Evolutionary conservation across 2,329 filamentous ascomycete genomes (phyloP).

Genomic region (Alternaria burnsii): DNA sequence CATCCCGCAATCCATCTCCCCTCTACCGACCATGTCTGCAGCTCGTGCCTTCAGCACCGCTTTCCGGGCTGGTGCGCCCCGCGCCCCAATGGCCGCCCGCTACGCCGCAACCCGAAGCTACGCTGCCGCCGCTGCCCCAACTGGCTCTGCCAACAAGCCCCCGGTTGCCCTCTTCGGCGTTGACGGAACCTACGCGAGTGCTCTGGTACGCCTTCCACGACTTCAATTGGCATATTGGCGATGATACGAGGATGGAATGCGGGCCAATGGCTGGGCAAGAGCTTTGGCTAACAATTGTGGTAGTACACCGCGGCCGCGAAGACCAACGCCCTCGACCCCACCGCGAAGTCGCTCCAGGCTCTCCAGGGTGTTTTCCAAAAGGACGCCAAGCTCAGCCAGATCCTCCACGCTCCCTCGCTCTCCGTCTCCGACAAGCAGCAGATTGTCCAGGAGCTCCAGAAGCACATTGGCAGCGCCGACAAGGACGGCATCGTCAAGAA

Average conservation of each 20-base stretch:
- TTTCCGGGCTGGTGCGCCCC: constrained; percentile 63
- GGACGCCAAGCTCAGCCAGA: constrained; percentile 79
- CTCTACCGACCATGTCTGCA: constrained; percentile 62
- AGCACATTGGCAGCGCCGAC: constrained; percentile 74
- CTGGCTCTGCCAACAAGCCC: constrained; percentile 75
- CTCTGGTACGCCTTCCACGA: constrained; percentile 76
- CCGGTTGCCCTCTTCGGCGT: constrained; percentile 93
- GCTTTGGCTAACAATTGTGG: constrained; percentile 36
- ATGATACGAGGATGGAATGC: constrained; percentile 31
- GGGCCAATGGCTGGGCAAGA: constrained; percentile 28
- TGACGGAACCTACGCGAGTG: constrained; percentile 97
- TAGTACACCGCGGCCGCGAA: constrained; percentile 98
- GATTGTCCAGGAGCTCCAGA: constrained; percentile 87
- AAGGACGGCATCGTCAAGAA: constrained; percentile 88
- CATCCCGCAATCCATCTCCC: constrained; percentile 48
- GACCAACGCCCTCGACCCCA: constrained; percentile 82
- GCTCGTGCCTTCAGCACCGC: constrained; percentile 64
- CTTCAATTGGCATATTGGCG: constrained; percentile 28
- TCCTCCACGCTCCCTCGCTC: constrained; percentile 85
- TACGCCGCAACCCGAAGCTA: constrained; percentile 76
- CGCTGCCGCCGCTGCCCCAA: constrained; percentile 67
- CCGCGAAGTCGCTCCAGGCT: constrained; percentile 78
- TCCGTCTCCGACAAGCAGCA: constrained; percentile 79
- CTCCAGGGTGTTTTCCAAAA: constrained; percentile 78
- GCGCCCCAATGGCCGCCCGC: constrained; percentile 68